Conservation (phyloP, 148 eudicot species). For the Fagopyrum homotropicum region DNA sequence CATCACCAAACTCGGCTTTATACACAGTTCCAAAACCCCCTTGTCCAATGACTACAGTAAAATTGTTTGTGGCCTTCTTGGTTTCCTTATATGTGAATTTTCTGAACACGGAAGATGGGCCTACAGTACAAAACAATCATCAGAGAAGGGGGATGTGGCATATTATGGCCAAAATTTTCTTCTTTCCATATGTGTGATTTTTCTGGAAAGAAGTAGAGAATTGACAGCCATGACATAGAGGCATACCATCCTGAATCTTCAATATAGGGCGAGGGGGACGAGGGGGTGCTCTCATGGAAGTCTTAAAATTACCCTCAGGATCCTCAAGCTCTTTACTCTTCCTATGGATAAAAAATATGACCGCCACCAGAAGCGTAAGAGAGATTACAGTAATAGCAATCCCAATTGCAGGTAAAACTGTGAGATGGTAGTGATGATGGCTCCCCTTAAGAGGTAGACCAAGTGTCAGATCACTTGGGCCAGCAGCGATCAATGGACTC, state of each 20-base stretch:
- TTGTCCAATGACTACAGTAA: constrained; percentile 69
- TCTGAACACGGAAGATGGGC: constrained; percentile 57
- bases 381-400: constrained; percentile 60
- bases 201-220: background rate
- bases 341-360: constrained; percentile 58
- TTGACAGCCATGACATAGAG: background rate
- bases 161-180: background rate
- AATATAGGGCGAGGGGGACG: constrained; percentile 30
- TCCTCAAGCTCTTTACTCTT: constrained; percentile 69
- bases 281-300: constrained; percentile 29
- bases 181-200: background rate
- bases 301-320: constrained; percentile 34
- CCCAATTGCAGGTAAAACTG: constrained; percentile 55
- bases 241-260: constrained; percentile 66
- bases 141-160: background rate
- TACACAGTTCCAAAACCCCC: constrained; percentile 95
- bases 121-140: constrained; percentile 15
- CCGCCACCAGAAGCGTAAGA: constrained; percentile 40
- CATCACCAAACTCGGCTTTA: constrained; percentile 70
- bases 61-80: constrained; percentile 72
- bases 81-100: constrained; percentile 78
- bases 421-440: constrained; percentile 46
- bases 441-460: constrained; percentile 29
- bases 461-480: constrained; percentile 57
- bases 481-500: constrained; percentile 45